phyloP scores from a whole-genome alignment of 805 yeast species.

The Myxozyma neotropica region DNA sequence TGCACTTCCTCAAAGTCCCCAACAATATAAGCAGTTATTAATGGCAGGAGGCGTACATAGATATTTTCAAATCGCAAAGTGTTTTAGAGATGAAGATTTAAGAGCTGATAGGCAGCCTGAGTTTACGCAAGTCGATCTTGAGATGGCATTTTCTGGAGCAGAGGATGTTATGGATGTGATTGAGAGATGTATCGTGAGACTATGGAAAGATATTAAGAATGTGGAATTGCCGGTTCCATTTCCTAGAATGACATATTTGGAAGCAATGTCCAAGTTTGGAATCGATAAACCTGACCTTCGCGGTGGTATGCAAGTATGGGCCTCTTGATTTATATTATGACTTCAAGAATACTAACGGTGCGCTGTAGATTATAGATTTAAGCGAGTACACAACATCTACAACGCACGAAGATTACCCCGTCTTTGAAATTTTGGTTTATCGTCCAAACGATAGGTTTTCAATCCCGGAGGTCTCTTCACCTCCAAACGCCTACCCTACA shows the following conservation, averaged over 20 bases:
- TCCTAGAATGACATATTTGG: slow-evolving; percentile 59
- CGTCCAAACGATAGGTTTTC: slow-evolving; percentile 35
- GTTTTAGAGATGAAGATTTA: slow-evolving; percentile 95
- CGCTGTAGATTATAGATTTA: slow-evolving; percentile 55
- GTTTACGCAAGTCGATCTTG: slow-evolving; percentile 95
- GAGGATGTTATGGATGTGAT: slow-evolving; percentile 68
- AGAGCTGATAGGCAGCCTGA: slow-evolving; percentile 97
- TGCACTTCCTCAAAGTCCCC: slow-evolving; percentile 97
- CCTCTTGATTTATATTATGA: background rate
- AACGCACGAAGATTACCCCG: slow-evolving; percentile 56
- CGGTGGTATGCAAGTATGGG: slow-evolving; percentile 27
- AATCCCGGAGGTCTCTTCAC: slow-evolving; percentile 34
- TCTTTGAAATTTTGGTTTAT: slow-evolving; percentile 73
- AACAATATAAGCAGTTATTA: slow-evolving; percentile 90
- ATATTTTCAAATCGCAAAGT: slow-evolving; percentile 88
- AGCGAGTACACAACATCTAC: slow-evolving; percentile 46
- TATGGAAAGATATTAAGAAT: slow-evolving; percentile 57
- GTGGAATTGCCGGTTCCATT: slow-evolving; percentile 37
- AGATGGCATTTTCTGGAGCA: slow-evolving; percentile 78
- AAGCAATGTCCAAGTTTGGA: slow-evolving; percentile 76
- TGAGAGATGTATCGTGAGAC: slow-evolving; percentile 54
- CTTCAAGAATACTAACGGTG: slow-evolving; percentile 34
- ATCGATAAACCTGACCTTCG: slow-evolving; percentile 94
- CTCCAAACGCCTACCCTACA: slow-evolving; percentile 20
- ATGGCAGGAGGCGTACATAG: slow-evolving; percentile 91